Percentiles rank a stretch among this genome's conserved stretches.
Conservation (phyloP, 2,329 filamentous ascomycete genomes). For the Epichloe sibirici region DNA sequence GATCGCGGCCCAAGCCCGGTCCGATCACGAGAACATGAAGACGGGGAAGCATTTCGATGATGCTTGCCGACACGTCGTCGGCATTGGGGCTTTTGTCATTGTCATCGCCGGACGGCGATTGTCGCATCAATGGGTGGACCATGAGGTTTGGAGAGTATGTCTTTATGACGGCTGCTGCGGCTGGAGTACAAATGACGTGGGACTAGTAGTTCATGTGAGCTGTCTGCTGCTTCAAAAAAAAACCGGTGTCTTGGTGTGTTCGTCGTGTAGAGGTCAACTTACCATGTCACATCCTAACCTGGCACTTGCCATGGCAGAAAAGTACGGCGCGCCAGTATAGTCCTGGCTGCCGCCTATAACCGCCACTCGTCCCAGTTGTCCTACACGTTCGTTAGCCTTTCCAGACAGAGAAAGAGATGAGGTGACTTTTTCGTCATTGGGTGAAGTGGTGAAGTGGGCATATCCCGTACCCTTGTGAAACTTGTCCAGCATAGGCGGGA, state of each 20-base stretch:
- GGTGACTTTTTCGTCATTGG: too few species aligned
- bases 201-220: slow-evolving; percentile 36
- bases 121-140: slow-evolving; percentile 93
- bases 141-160: slow-evolving; percentile 96
- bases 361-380: slow-evolving; percentile 80
- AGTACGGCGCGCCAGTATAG: slow-evolving; percentile 95
- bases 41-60: slow-evolving; percentile 71
- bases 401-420: not conserved
- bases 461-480: slow-evolving; percentile 74
- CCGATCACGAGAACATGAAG: slow-evolving; percentile 90
- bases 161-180: slow-evolving; percentile 82
- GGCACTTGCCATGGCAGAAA: slow-evolving; percentile 93
- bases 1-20: slow-evolving; percentile 80
- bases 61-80: slow-evolving; percentile 47
- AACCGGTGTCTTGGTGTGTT: not conserved
- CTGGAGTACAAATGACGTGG: slow-evolving; percentile 91
- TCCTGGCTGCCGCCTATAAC: slow-evolving; percentile 94
- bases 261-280: slow-evolving; percentile 12
- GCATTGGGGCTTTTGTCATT: slow-evolving; percentile 40
- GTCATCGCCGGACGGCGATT: slow-evolving; percentile 35
- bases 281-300: slow-evolving; percentile 86
- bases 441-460: too few species aligned
- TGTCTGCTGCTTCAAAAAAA: not conserved
- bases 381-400: slow-evolving; percentile 30
- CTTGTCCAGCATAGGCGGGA: slow-evolving; percentile 87